Base-by-base conservation (phyloP, 495 filamentous ascomycete species). In the Aspergillus baeticus region DNA sequence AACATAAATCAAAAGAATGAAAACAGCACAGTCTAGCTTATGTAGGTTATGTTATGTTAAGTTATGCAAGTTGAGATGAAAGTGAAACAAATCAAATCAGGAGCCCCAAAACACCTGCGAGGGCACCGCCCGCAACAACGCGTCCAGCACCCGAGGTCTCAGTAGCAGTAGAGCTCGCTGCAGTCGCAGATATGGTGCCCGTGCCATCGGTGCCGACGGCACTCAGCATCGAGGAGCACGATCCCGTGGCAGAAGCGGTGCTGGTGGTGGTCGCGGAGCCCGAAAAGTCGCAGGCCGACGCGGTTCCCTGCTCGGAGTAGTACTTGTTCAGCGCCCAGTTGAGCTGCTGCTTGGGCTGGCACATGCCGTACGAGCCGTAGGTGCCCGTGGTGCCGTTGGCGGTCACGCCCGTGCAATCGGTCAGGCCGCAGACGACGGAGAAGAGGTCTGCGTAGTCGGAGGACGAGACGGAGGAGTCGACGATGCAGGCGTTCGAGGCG, bases 291-390 rank as follows among this genome's bases (percentile, higher is more conserved):
- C 94, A 98, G 23, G 91, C 87, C 35, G 70, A 67, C 18, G 68
- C 75, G 7, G 67, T 67, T 52, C 57, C 57, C 75, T 91, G 86
- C 64, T 76, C 75, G 14, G 78, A 69, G 73, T 92, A 94, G 79
- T 96, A 98, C 54, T 78, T 70, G 75, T 96, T 87, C 59, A 97
- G 79, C 31, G 85, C 88, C 67, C 85, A 96, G 48, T 84, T 85
- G 21, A 98, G 84, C 73, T 94, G 81, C 70, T 96, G 79, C 58
- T 78, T 83, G 60, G 84, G 57, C 61, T 79, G 81, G 79, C 94
- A 98, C 89, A 96, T 95, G 71, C 85, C 84, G 76, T 92, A 98
- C 6, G 90, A 85, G 46, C 94, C 94, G 69, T 95, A 98, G 20
- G 75, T 75, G 46, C 91, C 94, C 18, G 79, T 83, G 46, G 82